These are phyloP conservation scores for Pichia sp. DNA, from an alignment of 1,139 yeast species.

Conservation along the genomic window DNA sequence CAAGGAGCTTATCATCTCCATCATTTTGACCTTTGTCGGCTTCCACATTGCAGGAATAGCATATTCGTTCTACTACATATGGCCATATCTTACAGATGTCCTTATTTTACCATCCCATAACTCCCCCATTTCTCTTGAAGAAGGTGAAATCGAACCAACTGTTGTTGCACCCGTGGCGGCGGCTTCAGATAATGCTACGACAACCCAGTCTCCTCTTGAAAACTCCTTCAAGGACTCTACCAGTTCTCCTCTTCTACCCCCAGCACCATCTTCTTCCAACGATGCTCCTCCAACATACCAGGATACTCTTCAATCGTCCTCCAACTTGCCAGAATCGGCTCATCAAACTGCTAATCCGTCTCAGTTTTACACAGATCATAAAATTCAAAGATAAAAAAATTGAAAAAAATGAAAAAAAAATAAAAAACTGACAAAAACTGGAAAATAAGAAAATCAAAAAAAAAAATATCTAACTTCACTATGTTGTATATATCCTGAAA, in stretches of 20 bases:
- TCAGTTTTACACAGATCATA: not conserved
- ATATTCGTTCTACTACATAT: conserved; percentile 15
- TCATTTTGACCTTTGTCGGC: conserved; percentile 16
- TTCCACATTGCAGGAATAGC: conserved; percentile 18
- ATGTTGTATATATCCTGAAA: not conserved
- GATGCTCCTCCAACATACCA: not conserved
- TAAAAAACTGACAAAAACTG: not conserved
- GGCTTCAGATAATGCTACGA: not conserved
- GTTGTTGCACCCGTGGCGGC: not conserved
- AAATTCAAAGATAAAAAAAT: not conserved
- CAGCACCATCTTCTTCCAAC: not conserved
- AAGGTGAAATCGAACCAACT: not conserved
- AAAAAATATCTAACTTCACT: no score
- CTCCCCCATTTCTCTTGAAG: not conserved
- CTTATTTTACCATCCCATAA: not conserved
- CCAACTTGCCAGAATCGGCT: not conserved
- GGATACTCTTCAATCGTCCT: not conserved
- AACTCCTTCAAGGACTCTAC: not conserved
- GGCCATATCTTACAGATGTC: conserved; percentile 3
- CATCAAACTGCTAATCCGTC: not conserved
- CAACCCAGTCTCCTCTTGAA: not conserved
- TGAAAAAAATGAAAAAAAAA: not conserved
- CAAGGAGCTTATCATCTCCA: conserved; percentile 8
- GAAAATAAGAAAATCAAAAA: no score
- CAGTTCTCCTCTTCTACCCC: not conserved